Evolutionary conservation across 139 green algal genomes (phyloP).

Genomic region (Micractinium sp.): DNA sequence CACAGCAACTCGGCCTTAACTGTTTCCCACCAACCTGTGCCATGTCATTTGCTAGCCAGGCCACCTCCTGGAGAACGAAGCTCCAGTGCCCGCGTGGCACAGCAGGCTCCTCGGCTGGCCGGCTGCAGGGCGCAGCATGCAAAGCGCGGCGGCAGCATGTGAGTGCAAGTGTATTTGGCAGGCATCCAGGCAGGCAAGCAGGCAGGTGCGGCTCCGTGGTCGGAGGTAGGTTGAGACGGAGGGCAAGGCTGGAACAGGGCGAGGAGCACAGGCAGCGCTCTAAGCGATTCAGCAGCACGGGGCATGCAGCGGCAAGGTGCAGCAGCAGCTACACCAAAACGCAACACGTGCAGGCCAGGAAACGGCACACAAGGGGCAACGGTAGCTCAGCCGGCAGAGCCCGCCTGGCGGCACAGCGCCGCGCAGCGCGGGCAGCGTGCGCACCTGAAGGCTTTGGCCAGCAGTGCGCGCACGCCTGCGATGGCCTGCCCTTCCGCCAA

Average conservation of each 20-base stretch:
- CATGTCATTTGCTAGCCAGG: constrained; percentile 76
- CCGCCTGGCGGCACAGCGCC: not conserved
- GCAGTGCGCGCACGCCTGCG: constrained; percentile 43
- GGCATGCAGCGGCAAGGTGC: not conserved
- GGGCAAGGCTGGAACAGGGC: no score
- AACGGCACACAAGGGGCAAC: not conserved
- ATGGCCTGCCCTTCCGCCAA: constrained; percentile 32
- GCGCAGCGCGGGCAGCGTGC: not conserved
- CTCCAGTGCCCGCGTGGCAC: constrained; percentile 52
- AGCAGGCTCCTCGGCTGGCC: constrained; percentile 53
- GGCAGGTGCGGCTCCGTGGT: no score
- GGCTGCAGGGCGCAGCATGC: constrained; percentile 5
- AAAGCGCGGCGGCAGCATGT: not conserved
- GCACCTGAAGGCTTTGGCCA: constrained; percentile 54
- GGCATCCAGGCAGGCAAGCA: no score
- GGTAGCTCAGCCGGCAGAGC: not conserved
- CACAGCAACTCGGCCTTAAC: no score
- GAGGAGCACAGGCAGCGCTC: no score
- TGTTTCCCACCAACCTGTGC: constrained; percentile 3
- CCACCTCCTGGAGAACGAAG: constrained; percentile 67
- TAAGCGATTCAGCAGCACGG: no score
- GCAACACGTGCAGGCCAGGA: not conserved
- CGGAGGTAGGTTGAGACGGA: no score
- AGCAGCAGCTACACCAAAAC: not conserved
- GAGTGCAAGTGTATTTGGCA: no score